Conservation (phyloP, 768 basidiomycete genomes). For the Boletus pseudopeckii region DNA sequence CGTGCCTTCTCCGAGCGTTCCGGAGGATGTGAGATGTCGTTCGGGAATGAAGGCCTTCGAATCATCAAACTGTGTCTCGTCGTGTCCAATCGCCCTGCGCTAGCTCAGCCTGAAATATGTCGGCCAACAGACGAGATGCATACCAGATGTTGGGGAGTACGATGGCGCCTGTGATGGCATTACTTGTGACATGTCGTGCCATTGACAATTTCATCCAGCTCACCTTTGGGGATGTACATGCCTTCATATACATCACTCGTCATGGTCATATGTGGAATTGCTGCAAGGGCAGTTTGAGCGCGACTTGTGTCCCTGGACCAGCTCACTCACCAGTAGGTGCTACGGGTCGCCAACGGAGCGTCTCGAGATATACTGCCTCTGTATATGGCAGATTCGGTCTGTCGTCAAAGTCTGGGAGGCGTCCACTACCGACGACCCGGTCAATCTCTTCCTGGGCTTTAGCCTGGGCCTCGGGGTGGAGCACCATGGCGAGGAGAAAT, state of each 20-base stretch:
- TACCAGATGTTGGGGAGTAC: constrained; percentile 28
- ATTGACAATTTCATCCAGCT: not conserved
- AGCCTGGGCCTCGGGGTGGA: constrained; percentile 30
- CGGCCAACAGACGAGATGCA: not conserved
- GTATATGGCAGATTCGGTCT: constrained; percentile 29
- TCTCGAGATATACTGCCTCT: constrained; percentile 32
- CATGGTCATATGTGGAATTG: constrained; percentile 21
- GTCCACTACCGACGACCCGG: constrained; percentile 27
- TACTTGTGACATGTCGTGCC: not conserved
- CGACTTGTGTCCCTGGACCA: not conserved
- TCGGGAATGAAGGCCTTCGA: constrained; percentile 54
- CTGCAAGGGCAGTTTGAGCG: constrained; percentile 4
- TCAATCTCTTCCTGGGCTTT: constrained; percentile 34
- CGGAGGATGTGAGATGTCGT: constrained; percentile 40
- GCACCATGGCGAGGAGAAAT: constrained; percentile 35
- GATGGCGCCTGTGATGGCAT: constrained; percentile 11
- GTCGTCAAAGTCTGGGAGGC: constrained; percentile 30
- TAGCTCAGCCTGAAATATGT: not conserved
- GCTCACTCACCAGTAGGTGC: constrained; percentile 25
- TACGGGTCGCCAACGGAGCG: constrained; percentile 30
- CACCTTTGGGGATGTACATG: constrained; percentile 31
- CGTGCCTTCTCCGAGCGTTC: constrained; percentile 9
- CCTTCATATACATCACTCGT: constrained; percentile 27
- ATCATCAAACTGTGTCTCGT: constrained; percentile 48
- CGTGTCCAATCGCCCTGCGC: constrained; percentile 45